Base-by-base conservation (phyloP, 2,329 filamentous ascomycete genomes). In the Didymella keratinophila region DNA sequence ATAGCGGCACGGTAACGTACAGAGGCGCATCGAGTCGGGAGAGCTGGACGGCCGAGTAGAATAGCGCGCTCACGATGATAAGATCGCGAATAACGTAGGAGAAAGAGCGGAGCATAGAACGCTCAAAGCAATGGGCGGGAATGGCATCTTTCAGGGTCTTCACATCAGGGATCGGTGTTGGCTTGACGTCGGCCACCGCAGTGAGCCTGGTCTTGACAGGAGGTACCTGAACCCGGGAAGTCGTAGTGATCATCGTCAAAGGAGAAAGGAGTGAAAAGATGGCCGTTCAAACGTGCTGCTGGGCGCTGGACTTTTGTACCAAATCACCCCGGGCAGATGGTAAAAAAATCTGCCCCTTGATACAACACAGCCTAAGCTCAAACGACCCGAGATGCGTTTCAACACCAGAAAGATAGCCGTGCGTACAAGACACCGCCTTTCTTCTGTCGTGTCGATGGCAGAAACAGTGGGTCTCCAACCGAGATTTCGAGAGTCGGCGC, bases 1-100 rank as follows among this genome's bases (percentile, higher is more conserved):
- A 89, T 14, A 66, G 44, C 5, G 67, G 66, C 12, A 58, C 57
- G 8, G 51, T 63, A 25, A 68, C 27, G 54, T 30, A 46, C 54
- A 51, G 58, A 12, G 67, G 59, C 2, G 63, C 58, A 21, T 69
- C 66, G 20, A 63, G 56, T 18, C 41, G 58, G 8, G 60, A 56
- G 5, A 69, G 51, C 18, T 30, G 27, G 37, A 66, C 57, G 5
- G 59, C 66, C 2, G 61, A 60, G 30, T 65, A 64, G 43, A 67
- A 67, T 7, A 68, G 56, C 8, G 47, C 36, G 59, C 61, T 59
- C 16, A 68, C 63, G n/a, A 65, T 52, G 12, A 68, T 50, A 8
- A 69, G 56, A 56, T 70, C 68, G 52, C 68, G 68, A 30, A 64
- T 58, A 11, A 70, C 67, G 47, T 70, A 70, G 28, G 60, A 66